Evolutionary conservation across 2,329 filamentous ascomycete species (phyloP).

Genomic region (Cordyceps cicadae): DNA sequence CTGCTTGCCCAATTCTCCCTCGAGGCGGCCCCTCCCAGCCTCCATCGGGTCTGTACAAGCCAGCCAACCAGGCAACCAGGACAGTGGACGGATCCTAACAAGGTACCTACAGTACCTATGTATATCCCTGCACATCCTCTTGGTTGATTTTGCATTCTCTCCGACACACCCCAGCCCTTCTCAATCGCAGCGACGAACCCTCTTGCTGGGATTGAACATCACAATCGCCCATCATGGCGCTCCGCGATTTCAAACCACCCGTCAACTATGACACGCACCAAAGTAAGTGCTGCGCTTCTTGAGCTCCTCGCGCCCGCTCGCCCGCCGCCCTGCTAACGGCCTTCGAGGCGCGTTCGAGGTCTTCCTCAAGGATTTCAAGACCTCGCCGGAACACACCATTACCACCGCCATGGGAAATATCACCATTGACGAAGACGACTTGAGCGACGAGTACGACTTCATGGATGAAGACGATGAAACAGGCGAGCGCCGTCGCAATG

Average conservation of each 20-base stretch:
- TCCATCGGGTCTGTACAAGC: slow-evolving; percentile 7
- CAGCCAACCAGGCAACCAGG: neutral
- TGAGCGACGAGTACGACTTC: slow-evolving; percentile 86
- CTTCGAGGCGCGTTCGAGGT: slow-evolving; percentile 68
- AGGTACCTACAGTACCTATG: neutral
- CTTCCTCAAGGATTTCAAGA: slow-evolving; percentile 85
- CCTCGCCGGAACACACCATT: slow-evolving; percentile 59
- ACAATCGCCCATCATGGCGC: slow-evolving; percentile 58
- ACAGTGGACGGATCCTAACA: neutral
- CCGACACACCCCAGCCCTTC: neutral
- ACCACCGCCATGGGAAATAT: slow-evolving; percentile 77
- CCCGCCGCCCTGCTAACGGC: slow-evolving; percentile 20
- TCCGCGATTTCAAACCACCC: slow-evolving; percentile 67
- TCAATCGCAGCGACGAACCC: slow-evolving; percentile 1
- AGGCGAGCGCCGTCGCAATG: slow-evolving; percentile 39
- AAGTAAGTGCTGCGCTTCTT: slow-evolving; percentile 40
- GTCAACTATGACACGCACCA: slow-evolving; percentile 87
- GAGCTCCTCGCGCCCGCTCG: neutral
- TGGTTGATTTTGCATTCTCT: slow-evolving; percentile 1
- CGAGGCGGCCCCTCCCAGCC: slow-evolving; percentile 20
- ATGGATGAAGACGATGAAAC: slow-evolving; percentile 72
- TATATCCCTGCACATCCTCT: slow-evolving; percentile 6
- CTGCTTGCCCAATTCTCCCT: slow-evolving; percentile 9
- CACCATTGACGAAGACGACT: slow-evolving; percentile 76
- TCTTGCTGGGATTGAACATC: slow-evolving; percentile 13